Percentiles rank a stretch among this genome's conserved stretches.
Evolutionary conservation across 106 monocot genomes (phyloP).

Genomic region (Gastrodia elata): DNA sequence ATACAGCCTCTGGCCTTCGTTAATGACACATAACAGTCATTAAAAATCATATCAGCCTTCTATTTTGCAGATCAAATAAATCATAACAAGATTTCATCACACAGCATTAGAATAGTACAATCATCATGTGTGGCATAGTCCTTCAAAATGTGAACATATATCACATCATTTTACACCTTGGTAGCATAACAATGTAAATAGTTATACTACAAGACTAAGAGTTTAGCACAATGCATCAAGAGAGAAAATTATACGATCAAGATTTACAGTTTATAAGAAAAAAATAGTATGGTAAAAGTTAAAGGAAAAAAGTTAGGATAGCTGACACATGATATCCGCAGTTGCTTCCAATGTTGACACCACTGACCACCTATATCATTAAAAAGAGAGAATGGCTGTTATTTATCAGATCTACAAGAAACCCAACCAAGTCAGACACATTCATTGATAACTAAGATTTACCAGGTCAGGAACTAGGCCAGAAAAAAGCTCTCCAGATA

Average conservation of each 20-base stretch:
- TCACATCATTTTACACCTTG: not conserved
- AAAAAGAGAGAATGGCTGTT: slow-evolving; percentile 13
- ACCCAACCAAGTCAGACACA: not conserved
- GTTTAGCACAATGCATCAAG: not conserved
- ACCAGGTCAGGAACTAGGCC: slow-evolving; percentile 81
- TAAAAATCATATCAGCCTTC: not conserved
- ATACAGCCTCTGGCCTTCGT: not conserved
- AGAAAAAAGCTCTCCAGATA: slow-evolving; percentile 76
- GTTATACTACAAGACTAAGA: not conserved
- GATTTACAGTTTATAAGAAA: not conserved
- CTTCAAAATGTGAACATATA: not conserved
- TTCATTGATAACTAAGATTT: slow-evolving; percentile 12
- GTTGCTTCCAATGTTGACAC: slow-evolving; percentile 84
- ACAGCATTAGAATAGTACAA: not conserved
- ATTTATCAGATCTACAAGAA: not conserved
- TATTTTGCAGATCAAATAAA: not conserved
- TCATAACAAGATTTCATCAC: not conserved
- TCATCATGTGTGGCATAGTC: not conserved
- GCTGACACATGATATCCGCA: slow-evolving; percentile 91
- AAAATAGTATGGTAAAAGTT: not conserved
- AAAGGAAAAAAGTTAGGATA: not conserved
- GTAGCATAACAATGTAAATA: not conserved
- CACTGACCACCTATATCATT: slow-evolving; percentile 75
- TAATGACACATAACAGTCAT: not conserved
- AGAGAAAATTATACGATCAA: not conserved